A percentile compares a stretch with the other conserved stretches of the same genome.
Conservation (phyloP, 441 rosid species). For the Euphorbia neoarborescens region DNA sequence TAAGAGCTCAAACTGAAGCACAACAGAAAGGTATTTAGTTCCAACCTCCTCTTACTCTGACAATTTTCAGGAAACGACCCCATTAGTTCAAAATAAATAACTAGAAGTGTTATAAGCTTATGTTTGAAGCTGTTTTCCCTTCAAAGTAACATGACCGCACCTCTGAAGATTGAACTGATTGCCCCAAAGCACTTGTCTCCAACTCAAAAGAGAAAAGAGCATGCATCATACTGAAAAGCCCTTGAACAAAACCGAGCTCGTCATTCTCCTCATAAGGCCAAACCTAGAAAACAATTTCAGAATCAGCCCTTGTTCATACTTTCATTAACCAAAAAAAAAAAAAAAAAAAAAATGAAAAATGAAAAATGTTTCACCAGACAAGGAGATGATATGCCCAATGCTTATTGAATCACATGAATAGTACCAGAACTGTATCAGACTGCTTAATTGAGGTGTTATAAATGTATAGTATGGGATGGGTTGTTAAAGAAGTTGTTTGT, state of each 20-base stretch:
- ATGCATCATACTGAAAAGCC: conserved; percentile 70
- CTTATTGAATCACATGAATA: conserved; percentile 2
- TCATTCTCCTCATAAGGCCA: conserved; percentile 95
- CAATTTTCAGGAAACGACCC: conserved; percentile 18
- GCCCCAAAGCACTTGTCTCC: conserved; percentile 28
- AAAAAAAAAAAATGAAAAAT: not conserved
- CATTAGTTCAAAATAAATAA: conserved; percentile 14
- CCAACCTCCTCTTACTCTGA: conserved; percentile 55
- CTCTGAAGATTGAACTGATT: conserved; percentile 36
- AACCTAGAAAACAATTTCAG: conserved; percentile 34
- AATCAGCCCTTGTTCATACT: not conserved
- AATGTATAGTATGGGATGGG: too few species aligned
- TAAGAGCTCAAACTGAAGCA: conserved; percentile 78
- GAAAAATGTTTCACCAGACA: not conserved
- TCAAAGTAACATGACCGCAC: conserved; percentile 28
- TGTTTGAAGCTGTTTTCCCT: not conserved
- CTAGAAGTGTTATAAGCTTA: not conserved
- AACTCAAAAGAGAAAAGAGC: conserved; percentile 48
- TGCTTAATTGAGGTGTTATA: too few species aligned
- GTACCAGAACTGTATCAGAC: not conserved
- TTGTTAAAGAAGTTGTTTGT: too few species aligned
- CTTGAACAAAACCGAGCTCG: conserved; percentile 80
- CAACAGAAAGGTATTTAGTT: conserved; percentile 47
- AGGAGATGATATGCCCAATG: conserved; percentile 12
- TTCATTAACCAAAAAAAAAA: not conserved